phyloP scores from a whole-genome alignment of 345 rosid genomes.

The Laguncularia racemosa region DNA sequence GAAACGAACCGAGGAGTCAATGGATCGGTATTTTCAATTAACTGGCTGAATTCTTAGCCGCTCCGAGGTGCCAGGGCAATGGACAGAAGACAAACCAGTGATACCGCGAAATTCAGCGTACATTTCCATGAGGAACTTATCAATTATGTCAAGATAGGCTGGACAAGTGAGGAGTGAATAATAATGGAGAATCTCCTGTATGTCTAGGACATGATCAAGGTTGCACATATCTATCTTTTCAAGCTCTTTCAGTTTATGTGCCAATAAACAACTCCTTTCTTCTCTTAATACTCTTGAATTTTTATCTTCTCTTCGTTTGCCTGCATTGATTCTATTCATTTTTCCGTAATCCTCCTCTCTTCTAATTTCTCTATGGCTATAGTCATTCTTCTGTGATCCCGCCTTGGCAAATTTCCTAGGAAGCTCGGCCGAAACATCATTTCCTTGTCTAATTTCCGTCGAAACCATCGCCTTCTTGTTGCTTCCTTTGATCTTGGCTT shows the following conservation, averaged over 20 bases:
- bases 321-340: background rate
- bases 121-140: slow-evolving; percentile 63
- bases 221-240: slow-evolving; percentile 55
- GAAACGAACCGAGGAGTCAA: too few species aligned
- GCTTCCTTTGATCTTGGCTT: slow-evolving; percentile 14
- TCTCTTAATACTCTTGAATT: slow-evolving; percentile 13
- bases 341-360: background rate
- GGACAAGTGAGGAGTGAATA: slow-evolving; percentile 74
- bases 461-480: slow-evolving; percentile 4
- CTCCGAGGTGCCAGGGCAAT: slow-evolving; percentile 2
- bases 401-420: too few species aligned
- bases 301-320: slow-evolving; percentile 18
- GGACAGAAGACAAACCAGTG: background rate
- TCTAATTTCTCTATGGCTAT: slow-evolving; percentile 7
- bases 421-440: background rate
- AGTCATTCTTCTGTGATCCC: too few species aligned
- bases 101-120: slow-evolving; percentile 36
- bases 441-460: background rate
- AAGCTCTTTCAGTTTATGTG: slow-evolving; percentile 53
- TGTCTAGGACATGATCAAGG: slow-evolving; percentile 53
- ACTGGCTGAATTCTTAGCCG: background rate
- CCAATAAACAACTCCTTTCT: slow-evolving; percentile 30
- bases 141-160: slow-evolving; percentile 59
- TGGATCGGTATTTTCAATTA: too few species aligned
- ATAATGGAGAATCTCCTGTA: slow-evolving; percentile 68